Evolutionary conservation across 177 flowering plant species (phyloP).

Genomic region (Tripterygium wilfordii): DNA sequence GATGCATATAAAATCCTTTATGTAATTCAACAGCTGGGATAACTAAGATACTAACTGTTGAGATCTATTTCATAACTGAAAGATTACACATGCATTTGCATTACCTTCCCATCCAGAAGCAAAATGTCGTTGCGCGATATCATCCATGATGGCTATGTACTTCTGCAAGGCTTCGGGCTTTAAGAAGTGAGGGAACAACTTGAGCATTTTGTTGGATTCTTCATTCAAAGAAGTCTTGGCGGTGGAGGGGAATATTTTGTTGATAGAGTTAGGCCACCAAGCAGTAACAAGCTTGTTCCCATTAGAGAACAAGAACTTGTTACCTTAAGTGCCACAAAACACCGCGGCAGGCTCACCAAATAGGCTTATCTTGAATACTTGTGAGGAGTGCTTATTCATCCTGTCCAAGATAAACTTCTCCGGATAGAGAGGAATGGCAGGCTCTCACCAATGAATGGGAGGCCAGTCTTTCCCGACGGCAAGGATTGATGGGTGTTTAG

Average conservation of each 20-base stretch:
- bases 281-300: constrained; percentile 46
- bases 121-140: constrained; percentile 25
- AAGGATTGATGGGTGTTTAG: constrained; percentile 5
- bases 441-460: constrained; percentile 51
- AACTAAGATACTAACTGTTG: no score
- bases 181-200: constrained; percentile 26
- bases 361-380: constrained; percentile 36
- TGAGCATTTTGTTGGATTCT: constrained; percentile 33
- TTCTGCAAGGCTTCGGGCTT: constrained; percentile 36
- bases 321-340: constrained; percentile 37
- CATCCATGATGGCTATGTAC: constrained; percentile 34
- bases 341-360: constrained; percentile 32
- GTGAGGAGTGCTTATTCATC: constrained; percentile 23
- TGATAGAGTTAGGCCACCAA: constrained; percentile 52
- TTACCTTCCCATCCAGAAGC: constrained; percentile 21
- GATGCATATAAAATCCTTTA: no score
- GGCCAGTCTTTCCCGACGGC: constrained; percentile 48
- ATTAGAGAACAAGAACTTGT: constrained; percentile 59
- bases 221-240: constrained; percentile 21
- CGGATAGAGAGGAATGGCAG: constrained; percentile 37
- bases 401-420: constrained; percentile 51
- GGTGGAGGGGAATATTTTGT: constrained; percentile 41
- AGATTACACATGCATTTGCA: no score
- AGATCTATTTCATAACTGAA: no score
- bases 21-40: no score